Base-by-base conservation (phyloP, 2,329 filamentous ascomycete species). In the Pestalotiopsis sp. region DNA sequence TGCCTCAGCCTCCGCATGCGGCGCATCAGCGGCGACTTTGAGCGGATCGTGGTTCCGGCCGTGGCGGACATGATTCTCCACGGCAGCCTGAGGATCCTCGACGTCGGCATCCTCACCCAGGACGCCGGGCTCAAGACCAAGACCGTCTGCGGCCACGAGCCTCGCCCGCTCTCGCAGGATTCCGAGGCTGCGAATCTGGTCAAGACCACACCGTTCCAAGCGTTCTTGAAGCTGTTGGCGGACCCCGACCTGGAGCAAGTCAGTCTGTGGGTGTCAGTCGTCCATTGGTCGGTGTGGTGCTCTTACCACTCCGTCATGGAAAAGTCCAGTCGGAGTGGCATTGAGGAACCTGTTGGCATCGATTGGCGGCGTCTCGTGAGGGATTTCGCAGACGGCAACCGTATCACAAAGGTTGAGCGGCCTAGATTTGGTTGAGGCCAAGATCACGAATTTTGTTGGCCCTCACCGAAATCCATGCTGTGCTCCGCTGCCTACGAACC, bases 241-340 rank as follows among this genome's bases (percentile, higher is more conserved):
- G 84, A 86, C 68, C 84, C 84, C 62, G 81, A 85, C 61, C 75
- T 86, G 45, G 75, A 82, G 62, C 77, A 71, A 57, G 82, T 80
- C 14, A 76, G 79, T 68, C 71, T 86, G 36, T 75, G 75, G 71
- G 78, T 84, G 52, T 77, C 77, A 66, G 73, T 73, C 23, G 73
- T 71, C 56, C 83, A 84, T 70, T 75, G 76, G 65, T 69, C 71
- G 23, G 73, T 79, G 1, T 84, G 83, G 79, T 85, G 83, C 68
- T 77, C 75, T 25, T 85, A 84, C 69, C 82, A 85, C 60, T 70
- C 70, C 12, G 73, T 67, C 14, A 27, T 59, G 31, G 62, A 70
- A 57, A 45, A 52, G 57, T 23, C 49, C 38, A 52, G 27, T n/a
- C 60, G 52, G 65, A 59, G 36, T 45, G 23, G 61, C 27, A 61